Evolutionary conservation across 1,139 yeast genomes (phyloP).

Genomic region (Geotrichum carabidarum): DNA sequence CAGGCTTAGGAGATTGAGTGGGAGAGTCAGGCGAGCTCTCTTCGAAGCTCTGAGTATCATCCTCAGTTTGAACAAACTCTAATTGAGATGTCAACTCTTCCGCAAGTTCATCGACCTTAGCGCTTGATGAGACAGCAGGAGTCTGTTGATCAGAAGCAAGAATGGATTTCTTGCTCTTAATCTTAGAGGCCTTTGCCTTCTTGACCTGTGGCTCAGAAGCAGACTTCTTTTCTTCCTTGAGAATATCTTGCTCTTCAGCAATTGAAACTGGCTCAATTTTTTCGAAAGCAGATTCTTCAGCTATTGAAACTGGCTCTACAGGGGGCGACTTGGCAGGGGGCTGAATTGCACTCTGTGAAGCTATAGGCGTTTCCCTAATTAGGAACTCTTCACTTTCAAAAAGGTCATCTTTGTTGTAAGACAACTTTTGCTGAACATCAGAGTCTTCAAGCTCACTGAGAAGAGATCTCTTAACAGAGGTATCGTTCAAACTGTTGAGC

Average conservation of each 20-base stretch:
- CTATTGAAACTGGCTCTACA: neutral
- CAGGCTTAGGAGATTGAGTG: constrained; percentile 14
- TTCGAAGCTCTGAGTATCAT: neutral
- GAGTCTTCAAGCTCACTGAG: constrained; percentile 8
- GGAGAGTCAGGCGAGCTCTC: constrained; percentile 3
- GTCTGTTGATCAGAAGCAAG: constrained; percentile 11
- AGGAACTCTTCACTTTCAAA: constrained; percentile 10
- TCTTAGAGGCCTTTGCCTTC: constrained; percentile 13
- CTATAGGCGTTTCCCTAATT: constrained; percentile 3
- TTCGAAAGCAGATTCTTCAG: neutral
- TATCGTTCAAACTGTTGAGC: neutral
- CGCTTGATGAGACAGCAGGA: constrained; percentile 11
- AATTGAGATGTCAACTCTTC: constrained; percentile 15
- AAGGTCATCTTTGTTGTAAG: constrained; percentile 1
- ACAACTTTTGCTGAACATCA: neutral
- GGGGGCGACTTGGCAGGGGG: constrained; percentile 17
- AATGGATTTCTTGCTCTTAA: constrained; percentile 14
- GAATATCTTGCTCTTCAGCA: neutral
- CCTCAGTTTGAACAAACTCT: constrained; percentile 16
- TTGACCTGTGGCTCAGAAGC: constrained; percentile 11
- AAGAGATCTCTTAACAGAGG: constrained; percentile 7
- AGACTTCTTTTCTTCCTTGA: constrained; percentile 3
- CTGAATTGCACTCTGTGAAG: constrained; percentile 16
- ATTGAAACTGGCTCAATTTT: neutral
- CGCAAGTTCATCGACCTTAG: constrained; percentile 17